Conservation (phyloP, 345 rosid species). For the Eucalyptus pumila region DNA sequence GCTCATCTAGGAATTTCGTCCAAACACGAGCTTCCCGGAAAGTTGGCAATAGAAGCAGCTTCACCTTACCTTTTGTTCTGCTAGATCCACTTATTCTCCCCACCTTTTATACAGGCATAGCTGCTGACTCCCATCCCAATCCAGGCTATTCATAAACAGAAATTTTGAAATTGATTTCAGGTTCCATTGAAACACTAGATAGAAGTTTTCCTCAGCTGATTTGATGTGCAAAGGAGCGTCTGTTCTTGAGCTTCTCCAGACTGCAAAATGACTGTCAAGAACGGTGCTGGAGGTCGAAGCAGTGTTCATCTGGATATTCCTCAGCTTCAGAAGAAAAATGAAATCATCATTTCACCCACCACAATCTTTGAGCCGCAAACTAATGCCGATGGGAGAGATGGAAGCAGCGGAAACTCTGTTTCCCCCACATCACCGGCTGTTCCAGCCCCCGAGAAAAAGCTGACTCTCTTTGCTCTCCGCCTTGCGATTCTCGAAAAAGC, state of each 20-base stretch:
- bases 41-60: background rate
- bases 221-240: background rate
- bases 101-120: background rate
- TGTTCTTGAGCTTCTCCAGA: background rate
- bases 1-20: background rate
- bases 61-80: background rate
- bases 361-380: conserved; percentile 39
- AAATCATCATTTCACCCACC: conserved; percentile 25
- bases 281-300: conserved; percentile 63
- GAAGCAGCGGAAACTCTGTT: conserved; percentile 16
- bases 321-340: conserved; percentile 2
- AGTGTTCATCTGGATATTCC: conserved; percentile 20
- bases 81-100: background rate
- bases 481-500: conserved; percentile 66
- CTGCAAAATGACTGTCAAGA: conserved; percentile 21
- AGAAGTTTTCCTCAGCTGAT: background rate
- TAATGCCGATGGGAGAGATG: conserved; percentile 22
- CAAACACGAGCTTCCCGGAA: background rate
- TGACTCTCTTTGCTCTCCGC: conserved; percentile 69
- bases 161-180: background rate
- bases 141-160: background rate
- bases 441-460: conserved; percentile 60
- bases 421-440: background rate
- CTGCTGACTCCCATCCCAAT: background rate
- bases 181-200: background rate